Base-by-base conservation (phyloP, 768 basidiomycete genomes). In the Hericium rajendrae region DNA sequence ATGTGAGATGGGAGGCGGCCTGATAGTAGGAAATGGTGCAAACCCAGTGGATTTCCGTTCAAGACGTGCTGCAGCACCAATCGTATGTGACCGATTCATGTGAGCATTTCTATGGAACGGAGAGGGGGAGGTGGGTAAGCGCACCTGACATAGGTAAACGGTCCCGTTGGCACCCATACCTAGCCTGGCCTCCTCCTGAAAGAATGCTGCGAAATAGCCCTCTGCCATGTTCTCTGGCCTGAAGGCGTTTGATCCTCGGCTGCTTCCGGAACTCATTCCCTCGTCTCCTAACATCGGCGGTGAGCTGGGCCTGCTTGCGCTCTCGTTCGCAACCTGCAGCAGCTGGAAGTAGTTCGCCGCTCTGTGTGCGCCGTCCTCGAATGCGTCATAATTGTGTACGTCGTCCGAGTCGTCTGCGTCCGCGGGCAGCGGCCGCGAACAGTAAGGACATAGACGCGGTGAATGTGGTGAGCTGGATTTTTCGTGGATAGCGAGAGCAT, bases 131-230 rank as follows among this genome's bases (percentile, higher is more conserved):
- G 20, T 28, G 37, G 16, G 51, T 24, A 20, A 41, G 26, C 78
- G 18, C 58, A 91, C 91, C 77, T 90, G 88, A 64, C 91, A 94
- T 3, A 95, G 75, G 67, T 77, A 97, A 1, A 98, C 94, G 24
- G 78, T 87, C 1, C 95, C 94, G 65, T 93, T 92, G 0, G 94
- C 94, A 46, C 94, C 94, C 91, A 97, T 94, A 0, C 94, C 94
- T 6, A 98, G 76, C 58, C 85, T 81, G 59, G 79, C 83, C 62
- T 94, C 91, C 65, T 97, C 94, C 57, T 85, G 82, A 66, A 98
- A 98, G 74, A 95, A 98, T 0, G 90, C 79, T 62, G 86, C 82
- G 72, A 94, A 95, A 68, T 97, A 97, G 0, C 94, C 94, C 54
- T 93, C 86, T 0, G 92, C 91, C 87, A 91, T 88, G 37, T 79